A percentile compares a stretch with the other conserved stretches of the same genome.
Evolutionary conservation across 129 eudicot species (phyloP).

Genomic region (Artemisia annua): DNA sequence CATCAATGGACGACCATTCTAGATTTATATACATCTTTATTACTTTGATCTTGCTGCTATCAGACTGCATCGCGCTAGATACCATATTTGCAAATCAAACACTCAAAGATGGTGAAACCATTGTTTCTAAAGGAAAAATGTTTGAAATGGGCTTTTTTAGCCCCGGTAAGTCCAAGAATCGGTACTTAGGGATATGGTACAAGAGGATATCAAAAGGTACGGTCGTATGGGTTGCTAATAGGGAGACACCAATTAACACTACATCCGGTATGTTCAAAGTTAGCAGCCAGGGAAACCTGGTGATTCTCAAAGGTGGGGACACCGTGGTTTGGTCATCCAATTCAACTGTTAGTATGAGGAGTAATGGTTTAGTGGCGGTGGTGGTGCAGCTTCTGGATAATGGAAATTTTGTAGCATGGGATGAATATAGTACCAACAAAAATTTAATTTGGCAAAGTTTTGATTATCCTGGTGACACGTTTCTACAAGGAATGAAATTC

Average conservation of each 20-base stretch:
- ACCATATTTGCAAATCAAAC: slow-evolving; percentile 18
- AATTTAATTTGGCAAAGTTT: slow-evolving; percentile 26
- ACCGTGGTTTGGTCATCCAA: slow-evolving; percentile 30
- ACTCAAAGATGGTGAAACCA: slow-evolving; percentile 25
- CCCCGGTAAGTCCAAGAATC: slow-evolving; percentile 14
- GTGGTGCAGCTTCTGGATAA: slow-evolving; percentile 15
- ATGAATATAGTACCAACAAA: neutral
- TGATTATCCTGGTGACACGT: slow-evolving; percentile 28
- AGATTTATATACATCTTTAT: neutral
- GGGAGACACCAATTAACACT: slow-evolving; percentile 18
- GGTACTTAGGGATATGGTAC: slow-evolving; percentile 32
- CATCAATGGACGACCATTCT: slow-evolving; percentile 3
- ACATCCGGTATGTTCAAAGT: slow-evolving; percentile 21
- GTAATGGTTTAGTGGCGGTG: neutral
- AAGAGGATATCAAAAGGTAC: slow-evolving; percentile 5
- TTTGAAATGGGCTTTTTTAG: slow-evolving; percentile 36
- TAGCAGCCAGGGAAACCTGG: slow-evolving; percentile 10
- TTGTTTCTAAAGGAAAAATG: slow-evolving; percentile 13
- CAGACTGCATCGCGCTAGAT: slow-evolving; percentile 8
- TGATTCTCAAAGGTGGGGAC: slow-evolving; percentile 1
- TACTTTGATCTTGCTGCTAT: slow-evolving; percentile 1
- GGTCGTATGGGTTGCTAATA: slow-evolving; percentile 34
- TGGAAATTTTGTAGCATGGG: slow-evolving; percentile 21
- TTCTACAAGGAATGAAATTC: slow-evolving; percentile 30
- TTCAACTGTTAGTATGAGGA: neutral